phyloP scores from a whole-genome alignment of 192 early-diverging fungal species.

The Spinellus fusiger region DNA sequence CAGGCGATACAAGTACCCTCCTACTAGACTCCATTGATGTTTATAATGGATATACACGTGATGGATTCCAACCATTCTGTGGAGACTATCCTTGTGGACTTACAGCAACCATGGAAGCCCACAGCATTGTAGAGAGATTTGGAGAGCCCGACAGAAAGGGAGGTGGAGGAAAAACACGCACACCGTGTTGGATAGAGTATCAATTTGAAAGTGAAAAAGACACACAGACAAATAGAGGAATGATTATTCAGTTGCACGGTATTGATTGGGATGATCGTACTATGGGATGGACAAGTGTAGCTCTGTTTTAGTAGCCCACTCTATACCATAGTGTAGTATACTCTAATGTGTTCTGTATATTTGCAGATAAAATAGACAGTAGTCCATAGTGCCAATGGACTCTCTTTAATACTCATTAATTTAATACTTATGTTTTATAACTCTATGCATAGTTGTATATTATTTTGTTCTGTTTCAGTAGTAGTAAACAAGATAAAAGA shows the following conservation, averaged over 20 bases:
- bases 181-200: constrained; percentile 46
- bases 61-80: constrained; percentile 31
- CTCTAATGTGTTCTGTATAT: not conserved
- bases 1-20: constrained; percentile 6
- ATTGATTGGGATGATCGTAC: constrained; percentile 41
- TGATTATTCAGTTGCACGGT: constrained; percentile 40
- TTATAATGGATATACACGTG: constrained; percentile 29
- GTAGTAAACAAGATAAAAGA: not conserved
- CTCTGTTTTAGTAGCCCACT: constrained; percentile 11
- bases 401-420: too few relatives aligned
- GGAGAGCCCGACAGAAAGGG: constrained; percentile 44
- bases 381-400: too few relatives aligned
- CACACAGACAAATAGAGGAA: constrained; percentile 11
- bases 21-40: constrained; percentile 38
- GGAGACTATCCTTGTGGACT: constrained; percentile 22
- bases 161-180: constrained; percentile 34
- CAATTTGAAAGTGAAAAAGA: constrained; percentile 10
- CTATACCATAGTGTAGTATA: too few relatives aligned
- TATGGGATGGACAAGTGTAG: constrained; percentile 35
- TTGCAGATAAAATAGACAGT: not conserved
- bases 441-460: not conserved
- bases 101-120: constrained; percentile 17
- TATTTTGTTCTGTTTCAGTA: not conserved
- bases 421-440: too few relatives aligned
- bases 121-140: constrained; percentile 32